phyloP scores from a whole-genome alignment of 2,329 filamentous ascomycete genomes.

The Cercospora citrullina region DNA sequence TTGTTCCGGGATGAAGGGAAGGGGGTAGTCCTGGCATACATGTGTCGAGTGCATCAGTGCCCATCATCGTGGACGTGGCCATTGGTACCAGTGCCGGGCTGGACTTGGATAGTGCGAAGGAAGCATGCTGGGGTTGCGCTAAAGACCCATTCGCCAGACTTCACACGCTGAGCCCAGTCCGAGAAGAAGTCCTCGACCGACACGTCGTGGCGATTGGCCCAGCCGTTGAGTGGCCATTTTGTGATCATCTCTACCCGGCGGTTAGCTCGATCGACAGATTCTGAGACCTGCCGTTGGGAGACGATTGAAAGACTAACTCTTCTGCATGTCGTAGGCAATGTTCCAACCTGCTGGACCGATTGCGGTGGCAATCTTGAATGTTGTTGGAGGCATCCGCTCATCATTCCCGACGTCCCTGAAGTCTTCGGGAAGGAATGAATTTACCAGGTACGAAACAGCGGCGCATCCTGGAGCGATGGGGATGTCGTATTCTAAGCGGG shows the following conservation, averaged over 20 bases:
- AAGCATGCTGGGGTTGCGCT: not conserved
- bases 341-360: slow-evolving; percentile 10
- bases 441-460: slow-evolving; percentile 18
- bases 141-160: not conserved
- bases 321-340: slow-evolving; percentile 19
- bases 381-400: slow-evolving; percentile 6
- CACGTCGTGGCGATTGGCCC: not conserved
- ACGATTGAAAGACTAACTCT: not conserved
- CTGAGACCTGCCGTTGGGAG: not conserved
- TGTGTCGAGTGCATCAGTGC: not conserved
- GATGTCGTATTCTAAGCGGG: slow-evolving; percentile 9
- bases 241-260: not conserved
- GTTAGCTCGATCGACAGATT: not conserved
- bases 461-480: slow-evolving; percentile 18
- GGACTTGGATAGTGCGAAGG: not conserved
- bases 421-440: slow-evolving; percentile 13
- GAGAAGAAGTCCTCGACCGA: not conserved
- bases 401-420: slow-evolving; percentile 12
- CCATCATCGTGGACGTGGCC: not conserved
- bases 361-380: slow-evolving; percentile 13
- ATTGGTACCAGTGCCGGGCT: not conserved
- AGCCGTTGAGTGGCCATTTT: not conserved
- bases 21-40: not conserved
- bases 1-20: not conserved
- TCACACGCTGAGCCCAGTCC: not conserved